Conservation (phyloP, 169 alveolate species). For the Toxoplasma gondii region DNA sequence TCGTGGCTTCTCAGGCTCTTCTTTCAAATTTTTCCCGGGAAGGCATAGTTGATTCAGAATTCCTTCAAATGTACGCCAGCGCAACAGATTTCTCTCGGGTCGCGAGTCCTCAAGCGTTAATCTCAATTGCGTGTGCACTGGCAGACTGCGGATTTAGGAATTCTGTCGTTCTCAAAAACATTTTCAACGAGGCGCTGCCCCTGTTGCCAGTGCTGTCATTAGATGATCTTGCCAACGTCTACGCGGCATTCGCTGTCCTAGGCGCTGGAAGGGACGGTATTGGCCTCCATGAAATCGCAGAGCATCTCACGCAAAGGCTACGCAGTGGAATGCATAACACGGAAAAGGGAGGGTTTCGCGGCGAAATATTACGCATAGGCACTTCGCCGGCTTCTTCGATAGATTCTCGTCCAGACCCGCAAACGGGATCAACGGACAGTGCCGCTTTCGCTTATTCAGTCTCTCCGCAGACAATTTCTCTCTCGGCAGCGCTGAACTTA, state of each 20-base stretch:
- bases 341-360: neutral
- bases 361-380: neutral
- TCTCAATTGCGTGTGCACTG: neutral
- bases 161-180: neutral
- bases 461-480: neutral
- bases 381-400: neutral
- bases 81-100: neutral
- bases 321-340: neutral
- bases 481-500: neutral
- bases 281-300: neutral
- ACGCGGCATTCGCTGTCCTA: neutral
- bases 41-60: neutral
- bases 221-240: neutral
- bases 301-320: neutral
- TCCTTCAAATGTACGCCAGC: neutral
- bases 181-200: neutral
- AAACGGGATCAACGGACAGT: neutral
- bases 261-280: neutral
- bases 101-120: neutral
- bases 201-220: neutral
- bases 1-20: neutral
- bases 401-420: neutral
- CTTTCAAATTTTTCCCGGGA: neutral
- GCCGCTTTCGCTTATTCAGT: neutral
- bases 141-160: neutral